Percentiles rank a stretch among this genome's conserved stretches.
Conservation (phyloP, 1,284 basidiomycete genomes). For the Ceratobasidium sp. region DNA sequence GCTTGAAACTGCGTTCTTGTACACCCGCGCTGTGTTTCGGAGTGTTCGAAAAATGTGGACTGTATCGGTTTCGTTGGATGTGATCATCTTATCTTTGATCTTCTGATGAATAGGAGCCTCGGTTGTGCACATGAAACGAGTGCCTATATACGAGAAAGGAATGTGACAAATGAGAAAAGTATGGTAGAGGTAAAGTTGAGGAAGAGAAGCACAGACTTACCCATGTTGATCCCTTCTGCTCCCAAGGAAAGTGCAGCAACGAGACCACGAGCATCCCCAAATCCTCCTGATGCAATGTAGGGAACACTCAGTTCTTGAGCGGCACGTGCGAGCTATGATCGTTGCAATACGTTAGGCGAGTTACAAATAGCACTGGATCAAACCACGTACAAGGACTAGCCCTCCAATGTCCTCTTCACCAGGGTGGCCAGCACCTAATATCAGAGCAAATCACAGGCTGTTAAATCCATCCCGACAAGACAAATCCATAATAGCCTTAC, state of each 20-base stretch:
- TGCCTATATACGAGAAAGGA: conserved; percentile 70
- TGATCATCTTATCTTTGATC: conserved; percentile 90
- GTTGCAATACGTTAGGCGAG: neutral
- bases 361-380: neutral
- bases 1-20: conserved; percentile 80
- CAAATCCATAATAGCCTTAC: conserved; percentile 51
- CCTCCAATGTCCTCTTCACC: conserved; percentile 95
- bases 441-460: conserved; percentile 28
- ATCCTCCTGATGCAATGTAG: conserved; percentile 88
- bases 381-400: conserved; percentile 80
- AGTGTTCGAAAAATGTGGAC: conserved; percentile 88
- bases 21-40: conserved; percentile 87
- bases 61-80: conserved; percentile 77
- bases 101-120: conserved; percentile 84
- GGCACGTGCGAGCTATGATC: conserved; percentile 77
- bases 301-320: conserved; percentile 84
- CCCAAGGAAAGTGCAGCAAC: conserved; percentile 84
- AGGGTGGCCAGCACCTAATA: conserved; percentile 85
- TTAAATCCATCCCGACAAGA: conserved; percentile 4
- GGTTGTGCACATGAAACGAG: conserved; percentile 85
- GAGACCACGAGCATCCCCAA: conserved; percentile 82
- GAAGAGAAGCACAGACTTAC: neutral
- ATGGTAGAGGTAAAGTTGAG: neutral
- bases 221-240: conserved; percentile 58
- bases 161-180: neutral